Evolutionary conservation across 805 yeast genomes (phyloP), one percentile per base, ranked within the genome.

Genomic region (Clavispora santaluciae): DNA sequence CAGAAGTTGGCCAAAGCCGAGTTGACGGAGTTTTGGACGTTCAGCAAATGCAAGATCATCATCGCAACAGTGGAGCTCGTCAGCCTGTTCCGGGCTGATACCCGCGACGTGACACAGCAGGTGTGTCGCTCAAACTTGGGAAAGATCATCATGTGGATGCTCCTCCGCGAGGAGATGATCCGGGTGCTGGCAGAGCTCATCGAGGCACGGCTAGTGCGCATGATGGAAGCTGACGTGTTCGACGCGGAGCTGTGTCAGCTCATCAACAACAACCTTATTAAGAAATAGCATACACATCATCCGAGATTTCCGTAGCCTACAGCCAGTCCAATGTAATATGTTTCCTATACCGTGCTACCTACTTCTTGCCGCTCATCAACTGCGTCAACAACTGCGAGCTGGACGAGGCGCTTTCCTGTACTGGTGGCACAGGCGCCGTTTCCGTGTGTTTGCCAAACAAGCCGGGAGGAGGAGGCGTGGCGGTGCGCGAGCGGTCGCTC

Each of bases 301-400:
- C n/a, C n/a, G n/a, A n/a, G 5, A 23, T 4, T 23, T 17, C 16
- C 30, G 16, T 8, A 23, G 26, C 8, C 8, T 7, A 4, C 11
- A 17, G 10, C 34, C 23, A 31, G 8, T 18, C 13, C 22, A 17
- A 17, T 17, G 12, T 12, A 20, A 33, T 11, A 22, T n/a, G 22
- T 33, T 13, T 20, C 24, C 35, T 33, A 13, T 20, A 3, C 23
- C 25, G n/a, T n/a, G n/a, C n/a, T n/a, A n/a, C n/a, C 25, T 33
- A 68, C 52, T 68, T 77, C 57, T 83, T 86, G 22, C 95, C 95
- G 52, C 83, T 82, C 81, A 89, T 82, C 57, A 89, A 70, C 61
- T 88, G 96, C 43, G 80, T 86, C 53, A 89, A 72, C 55, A 89
- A 72, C 57, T 88, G 95, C 30, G 88, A 81, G 44, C 90, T 83